Percentiles rank a stretch among this genome's conserved stretches.
Conservation (phyloP, 2,329 filamentous ascomycete genomes). For the Exophiala lecanii-corni region DNA sequence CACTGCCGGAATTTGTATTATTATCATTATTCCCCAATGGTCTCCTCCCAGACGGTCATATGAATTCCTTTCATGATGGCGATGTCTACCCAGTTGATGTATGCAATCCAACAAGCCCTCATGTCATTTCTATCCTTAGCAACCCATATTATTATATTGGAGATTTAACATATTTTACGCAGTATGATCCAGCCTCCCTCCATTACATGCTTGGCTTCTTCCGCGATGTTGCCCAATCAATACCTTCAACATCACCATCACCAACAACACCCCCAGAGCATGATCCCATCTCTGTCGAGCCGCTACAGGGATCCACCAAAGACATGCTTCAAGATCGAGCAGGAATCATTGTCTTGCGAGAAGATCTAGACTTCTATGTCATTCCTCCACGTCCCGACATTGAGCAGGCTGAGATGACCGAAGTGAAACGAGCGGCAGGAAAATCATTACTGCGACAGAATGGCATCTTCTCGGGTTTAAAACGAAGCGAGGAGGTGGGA, state of each 20-base stretch:
- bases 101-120: conserved; percentile 44
- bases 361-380: conserved; percentile 95
- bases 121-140: conserved; percentile 25
- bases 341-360: conserved; percentile 92
- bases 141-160: conserved; percentile 34
- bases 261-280: conserved; percentile 56
- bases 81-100: conserved; percentile 98
- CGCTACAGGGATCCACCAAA: conserved; percentile 63
- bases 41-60: conserved; percentile 92
- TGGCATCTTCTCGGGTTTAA: conserved; percentile 92
- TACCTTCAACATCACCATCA: conserved; percentile 67
- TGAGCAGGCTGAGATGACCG: conserved; percentile 83
- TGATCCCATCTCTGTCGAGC: conserved; percentile 67
- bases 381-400: conserved; percentile 86
- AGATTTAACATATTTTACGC: conserved; percentile 50
- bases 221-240: conserved; percentile 91
- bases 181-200: conserved; percentile 95
- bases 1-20: conserved; percentile 92
- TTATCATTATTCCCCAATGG: conserved; percentile 98
- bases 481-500: conserved; percentile 90
- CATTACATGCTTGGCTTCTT: conserved; percentile 99
- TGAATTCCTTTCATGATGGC: conserved; percentile 86
- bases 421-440: conserved; percentile 89
- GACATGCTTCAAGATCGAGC: conserved; percentile 82
- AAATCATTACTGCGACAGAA: conserved; percentile 80